Conservation (phyloP, 805 yeast species). For the Candida takata region DNA sequence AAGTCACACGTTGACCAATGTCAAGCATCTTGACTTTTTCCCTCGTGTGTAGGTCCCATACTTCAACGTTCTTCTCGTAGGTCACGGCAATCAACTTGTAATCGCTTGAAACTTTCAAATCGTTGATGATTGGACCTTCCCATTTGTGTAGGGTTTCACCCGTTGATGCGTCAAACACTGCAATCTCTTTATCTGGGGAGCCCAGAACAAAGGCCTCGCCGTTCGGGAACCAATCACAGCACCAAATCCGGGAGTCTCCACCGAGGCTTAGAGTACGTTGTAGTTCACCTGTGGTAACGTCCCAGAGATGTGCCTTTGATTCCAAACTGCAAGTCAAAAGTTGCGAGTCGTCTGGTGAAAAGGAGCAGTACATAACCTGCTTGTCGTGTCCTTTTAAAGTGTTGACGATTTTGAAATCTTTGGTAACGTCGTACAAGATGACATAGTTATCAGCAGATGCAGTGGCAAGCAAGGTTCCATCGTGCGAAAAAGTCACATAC, state of each 20-base stretch:
- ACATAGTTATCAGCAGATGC: conserved; percentile 64
- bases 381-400: conserved; percentile 40
- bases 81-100: conserved; percentile 61
- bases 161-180: conserved; percentile 34
- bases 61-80: conserved; percentile 51
- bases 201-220: conserved; percentile 57
- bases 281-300: conserved; percentile 35
- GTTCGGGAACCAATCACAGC: conserved; percentile 67
- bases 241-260: conserved; percentile 35
- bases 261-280: conserved; percentile 15
- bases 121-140: conserved; percentile 51
- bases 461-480: conserved; percentile 70
- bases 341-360: conserved; percentile 67
- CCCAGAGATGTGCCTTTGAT: conserved; percentile 65
- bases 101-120: conserved; percentile 58
- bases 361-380: conserved; percentile 58
- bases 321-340: conserved; percentile 71
- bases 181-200: conserved; percentile 64
- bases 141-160: conserved; percentile 24
- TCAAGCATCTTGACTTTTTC: conserved; percentile 37
- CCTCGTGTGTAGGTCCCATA: conserved; percentile 46
- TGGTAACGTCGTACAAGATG: conserved; percentile 55
- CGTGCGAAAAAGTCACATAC: conserved; percentile 72
- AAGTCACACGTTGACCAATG: conserved; percentile 55
- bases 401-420: conserved; percentile 34